Base-by-base conservation (phyloP, 176 grass and related monocot species). In the Alloteropsis semialata region DNA sequence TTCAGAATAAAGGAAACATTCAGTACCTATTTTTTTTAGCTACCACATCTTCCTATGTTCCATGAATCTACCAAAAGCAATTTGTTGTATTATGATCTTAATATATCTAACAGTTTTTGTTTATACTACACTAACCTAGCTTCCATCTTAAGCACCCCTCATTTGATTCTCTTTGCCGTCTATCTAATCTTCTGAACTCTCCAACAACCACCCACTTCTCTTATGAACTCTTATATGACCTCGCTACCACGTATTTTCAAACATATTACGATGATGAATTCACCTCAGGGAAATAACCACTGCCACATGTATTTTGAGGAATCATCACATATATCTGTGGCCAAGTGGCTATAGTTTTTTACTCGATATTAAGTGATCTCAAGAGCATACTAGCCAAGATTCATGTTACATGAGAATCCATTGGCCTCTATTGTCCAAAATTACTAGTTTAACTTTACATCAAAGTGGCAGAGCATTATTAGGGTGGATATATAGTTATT, bases 391-490 rank as follows among this genome's bases (percentile, higher is more conserved):
- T 37, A 45, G 14, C 14, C 24, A 70, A 70, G 6, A 28, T 17
- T 49, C 27, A 73, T 73, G 45, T 21, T 12, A 22, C 17, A 4
- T 32, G 44, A 72, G 27, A 2, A 3, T 69, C 30, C 15, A 19
- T 72, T 10, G 32, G 6, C 22, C 17, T 79, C 28, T 10, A 10
- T 10, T 15, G 3, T 16, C 27, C 37, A 22, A 44, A 46, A 46
- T 59, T 77, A 81, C 49, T 49, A 68, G 34, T 60, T 63, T 41
- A 41, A 25, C 42, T 30, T 70, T 77, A 33, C 37, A 42, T 39
- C 57, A 69, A 89, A 50, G 82, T 81, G 25, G 10, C 41, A 69
- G 56, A 45, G 50, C 80, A 84, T 69, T 74, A 89, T 84, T 63
- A 59, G 10, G 16, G 61, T 46, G 32, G 3, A 39, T 67, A 67